Base-by-base conservation (phyloP, 352 stramenopile species). In the Phytopythium ostracodes region DNA sequence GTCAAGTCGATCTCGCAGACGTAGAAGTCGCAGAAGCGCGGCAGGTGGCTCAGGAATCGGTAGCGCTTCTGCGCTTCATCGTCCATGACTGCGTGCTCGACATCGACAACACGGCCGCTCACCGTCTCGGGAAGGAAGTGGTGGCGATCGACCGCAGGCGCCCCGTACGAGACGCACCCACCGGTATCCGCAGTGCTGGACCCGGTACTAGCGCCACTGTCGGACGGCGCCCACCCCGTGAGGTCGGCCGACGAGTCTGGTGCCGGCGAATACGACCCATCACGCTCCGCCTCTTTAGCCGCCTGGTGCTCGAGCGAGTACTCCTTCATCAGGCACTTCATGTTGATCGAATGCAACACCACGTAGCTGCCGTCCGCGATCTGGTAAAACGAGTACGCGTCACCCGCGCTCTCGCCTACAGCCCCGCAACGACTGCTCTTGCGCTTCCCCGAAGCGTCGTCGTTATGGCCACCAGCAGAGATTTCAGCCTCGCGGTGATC, bases 41-140 rank as follows among this genome's bases (percentile, higher is more conserved):
- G 89, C 42, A 96, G 67, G 52, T 97, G 89, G 56, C 74, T 88
- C 52, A 97, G 65, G 55, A 96, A 97, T 22, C 87, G 84, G 52
- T 92, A 96, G 12, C 89, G 84, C 49, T 92, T 91, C 60, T 86
- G 80, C 29, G 80, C 72, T 33, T 94, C 87, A 35, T 92, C 84
- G 61, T 94, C 88, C 77, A 97, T 87, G n/a, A 95, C 79, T 8
- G 91, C 57, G 33, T 93, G 89, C 68, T 97, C 89, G 11, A 96
- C 80, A 15, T 96, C 84, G 24, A 96, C 59, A 17, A 97, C 75
- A 33, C 80, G 72, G 7, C 79, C 89, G 43, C 71, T 27, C 25
- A 91, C 76, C 36, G 60, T 66, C 52, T 88, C 77, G 0, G 82
- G 82, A 12, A 91, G 62, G 10, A 80, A 62, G n/a, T 83, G 72